Conservation (phyloP, 2,329 filamentous ascomycete species). For the Calonectria henricotiae region DNA sequence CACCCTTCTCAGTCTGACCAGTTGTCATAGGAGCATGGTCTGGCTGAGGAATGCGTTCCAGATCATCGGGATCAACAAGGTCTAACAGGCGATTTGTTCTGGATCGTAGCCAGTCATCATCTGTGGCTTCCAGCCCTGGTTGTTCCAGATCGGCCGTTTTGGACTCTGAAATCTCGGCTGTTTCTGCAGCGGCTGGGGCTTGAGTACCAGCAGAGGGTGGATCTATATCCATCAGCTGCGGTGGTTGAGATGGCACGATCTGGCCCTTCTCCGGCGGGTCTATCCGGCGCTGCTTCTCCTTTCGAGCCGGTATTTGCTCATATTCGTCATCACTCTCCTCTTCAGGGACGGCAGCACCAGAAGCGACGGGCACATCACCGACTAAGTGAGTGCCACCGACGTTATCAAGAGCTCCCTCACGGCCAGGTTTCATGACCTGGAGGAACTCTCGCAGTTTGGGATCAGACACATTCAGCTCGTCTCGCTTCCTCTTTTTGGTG, state of each 20-base stretch:
- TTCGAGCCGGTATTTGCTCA: constrained; percentile 74
- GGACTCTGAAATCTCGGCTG: constrained; percentile 48
- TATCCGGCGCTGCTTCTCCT: constrained; percentile 63
- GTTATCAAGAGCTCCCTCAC: constrained; percentile 56
- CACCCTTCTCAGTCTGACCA: constrained; percentile 42
- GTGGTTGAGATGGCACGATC: constrained; percentile 40
- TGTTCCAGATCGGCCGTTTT: constrained; percentile 46
- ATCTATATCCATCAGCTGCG: constrained; percentile 45
- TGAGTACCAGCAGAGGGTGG: constrained; percentile 35
- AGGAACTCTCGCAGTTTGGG: constrained; percentile 91
- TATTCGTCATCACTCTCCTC: constrained; percentile 84
- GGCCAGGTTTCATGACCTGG: constrained; percentile 80
- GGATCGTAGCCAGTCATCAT: constrained; percentile 93
- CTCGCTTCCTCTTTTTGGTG: constrained; percentile 79
- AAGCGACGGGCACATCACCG: constrained; percentile 44
- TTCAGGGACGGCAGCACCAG: constrained; percentile 62
- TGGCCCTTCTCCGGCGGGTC: constrained; percentile 51
- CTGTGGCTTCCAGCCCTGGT: constrained; percentile 69
- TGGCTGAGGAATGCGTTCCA: constrained; percentile 50
- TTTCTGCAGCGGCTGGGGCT: constrained; percentile 40
- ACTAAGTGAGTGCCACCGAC: constrained; percentile 49
- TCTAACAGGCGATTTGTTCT: constrained; percentile 90
- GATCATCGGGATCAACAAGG: constrained; percentile 82
- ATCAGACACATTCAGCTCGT: constrained; percentile 74
- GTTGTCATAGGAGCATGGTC: constrained; percentile 39